Base-by-base conservation (phyloP, 306 rosid species). In the Pterocarpus santalinus region DNA sequence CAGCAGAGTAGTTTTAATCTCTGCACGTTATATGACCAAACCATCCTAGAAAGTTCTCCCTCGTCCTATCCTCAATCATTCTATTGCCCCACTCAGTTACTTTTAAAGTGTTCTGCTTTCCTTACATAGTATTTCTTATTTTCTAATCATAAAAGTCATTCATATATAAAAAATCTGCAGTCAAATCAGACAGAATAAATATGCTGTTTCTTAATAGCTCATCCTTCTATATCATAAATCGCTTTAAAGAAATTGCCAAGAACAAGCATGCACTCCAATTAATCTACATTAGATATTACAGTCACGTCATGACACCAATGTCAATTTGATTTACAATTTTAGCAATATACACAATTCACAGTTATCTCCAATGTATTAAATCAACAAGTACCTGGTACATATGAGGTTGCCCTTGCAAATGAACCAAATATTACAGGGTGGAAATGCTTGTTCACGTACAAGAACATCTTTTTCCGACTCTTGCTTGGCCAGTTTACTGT, bases 371-470 rank as follows among this genome's bases (percentile, higher is more conserved):
- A 2, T 9, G 8, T 16, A 35, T 35, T 4, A 34, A 35, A 32
- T 44, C 41, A 65, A 47, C 5, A 68, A 41, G 38, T 81, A 94
- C 98, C 98, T 88, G 3, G 88, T 84, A 81, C 81, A 87, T 82
- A 88, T 82, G 80, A 92, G 89, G 63, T 47, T 84, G 34, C 94
- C 97, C 72, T 87, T 86, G 88, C 90, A 90, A 67, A 89, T 85
- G 89, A 92, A 88, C 94, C 95, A 92, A 67, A 90, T 83, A 76
- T 86, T 90, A 85, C 98, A 94, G 69, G 86, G 87, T 7, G 61
- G 69, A 2, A 87, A 90, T 61, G 92, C 90, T 52, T 84, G 83
- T 55, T 88, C 85, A 75, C 87, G 76, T 35, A 86, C 92, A 83
- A 84, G 80, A 79, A 81, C 56, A 72, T 92, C 91, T 83, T 92